phyloP scores from a whole-genome alignment of 345 rosid genomes.

The Sapria himalayana region DNA sequence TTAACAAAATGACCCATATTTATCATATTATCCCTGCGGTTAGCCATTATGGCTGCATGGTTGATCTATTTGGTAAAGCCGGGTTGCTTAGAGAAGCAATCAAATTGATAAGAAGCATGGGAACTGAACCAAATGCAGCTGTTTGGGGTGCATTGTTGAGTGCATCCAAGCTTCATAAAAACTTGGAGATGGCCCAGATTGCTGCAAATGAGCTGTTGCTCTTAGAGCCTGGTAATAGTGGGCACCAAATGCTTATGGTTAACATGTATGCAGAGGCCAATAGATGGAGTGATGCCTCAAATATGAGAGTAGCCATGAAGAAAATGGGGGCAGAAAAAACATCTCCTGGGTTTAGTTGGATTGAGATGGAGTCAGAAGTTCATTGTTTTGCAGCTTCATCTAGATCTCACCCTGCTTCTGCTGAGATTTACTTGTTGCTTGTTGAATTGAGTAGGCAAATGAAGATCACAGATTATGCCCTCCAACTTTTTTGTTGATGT shows the following conservation, averaged over 20 bases:
- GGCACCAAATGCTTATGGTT: constrained; percentile 28
- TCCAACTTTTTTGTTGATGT: no score
- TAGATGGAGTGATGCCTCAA: constrained; percentile 47
- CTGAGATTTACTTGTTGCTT: constrained; percentile 25
- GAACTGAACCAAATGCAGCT: constrained; percentile 34
- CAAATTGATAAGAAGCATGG: constrained; percentile 28
- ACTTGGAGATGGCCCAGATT: constrained; percentile 34
- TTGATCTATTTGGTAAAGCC: constrained; percentile 50
- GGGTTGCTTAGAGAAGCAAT: constrained; percentile 55
- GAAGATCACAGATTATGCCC: no score
- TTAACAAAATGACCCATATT: constrained; percentile 28
- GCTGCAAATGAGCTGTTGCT: constrained; percentile 29
- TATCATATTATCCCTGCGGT: constrained; percentile 24
- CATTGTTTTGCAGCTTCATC: constrained; percentile 49
- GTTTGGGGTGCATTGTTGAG: constrained; percentile 60
- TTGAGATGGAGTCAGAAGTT: constrained; percentile 25
- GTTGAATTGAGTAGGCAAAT: constrained; percentile 31
- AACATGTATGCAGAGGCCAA: constrained; percentile 47
- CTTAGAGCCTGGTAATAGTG: constrained; percentile 49
- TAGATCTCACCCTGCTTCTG: constrained; percentile 28
- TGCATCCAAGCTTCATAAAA: constrained; percentile 47
- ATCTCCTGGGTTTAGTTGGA: constrained; percentile 55
- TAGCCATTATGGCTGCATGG: constrained; percentile 64
- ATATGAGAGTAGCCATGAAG: constrained; percentile 34
- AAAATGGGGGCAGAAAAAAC: constrained; percentile 29